These are phyloP conservation scores for Trametes meyenii DNA, from an alignment of 768 basidiomycete species.

Conservation along the genomic window DNA sequence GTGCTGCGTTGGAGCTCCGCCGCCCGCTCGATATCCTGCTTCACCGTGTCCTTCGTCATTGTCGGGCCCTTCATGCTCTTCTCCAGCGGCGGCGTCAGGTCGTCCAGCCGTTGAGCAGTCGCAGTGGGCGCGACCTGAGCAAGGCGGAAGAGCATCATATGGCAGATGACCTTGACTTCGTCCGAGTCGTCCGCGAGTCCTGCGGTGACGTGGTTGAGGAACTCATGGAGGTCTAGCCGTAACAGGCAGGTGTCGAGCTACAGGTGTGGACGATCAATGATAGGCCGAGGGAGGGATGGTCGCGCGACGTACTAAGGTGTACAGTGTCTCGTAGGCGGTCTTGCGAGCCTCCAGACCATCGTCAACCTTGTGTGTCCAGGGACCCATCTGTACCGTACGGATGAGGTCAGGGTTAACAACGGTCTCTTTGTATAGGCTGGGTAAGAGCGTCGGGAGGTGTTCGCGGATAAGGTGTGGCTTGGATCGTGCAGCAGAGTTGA, in stretches of 20 bases:
- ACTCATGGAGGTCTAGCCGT: constrained; percentile 85
- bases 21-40: constrained; percentile 85
- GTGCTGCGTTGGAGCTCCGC: constrained; percentile 92
- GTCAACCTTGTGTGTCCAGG: constrained; percentile 96
- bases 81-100: constrained; percentile 80
- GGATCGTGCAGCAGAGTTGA: constrained; percentile 94
- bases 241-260: constrained; percentile 90
- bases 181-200: constrained; percentile 90
- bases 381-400: constrained; percentile 94
- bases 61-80: constrained; percentile 88
- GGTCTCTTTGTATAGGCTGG: constrained; percentile 86
- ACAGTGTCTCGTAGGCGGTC: constrained; percentile 97
- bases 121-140: constrained; percentile 84
- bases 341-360: constrained; percentile 96
- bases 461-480: constrained; percentile 92
- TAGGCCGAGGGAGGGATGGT: background rate
- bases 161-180: constrained; percentile 95
- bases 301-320: constrained; percentile 76
- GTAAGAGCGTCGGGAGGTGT: constrained; percentile 74
- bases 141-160: constrained; percentile 93
- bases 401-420: constrained; percentile 76
- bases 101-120: constrained; percentile 81
- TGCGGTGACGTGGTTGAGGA: constrained; percentile 77
- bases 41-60: constrained; percentile 94
- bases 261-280: background rate